Evolutionary conservation across 1,139 yeast species (phyloP), one percentile per base, ranked within the genome.

Genomic region (Nakaseomyces uthaithaninus): DNA sequence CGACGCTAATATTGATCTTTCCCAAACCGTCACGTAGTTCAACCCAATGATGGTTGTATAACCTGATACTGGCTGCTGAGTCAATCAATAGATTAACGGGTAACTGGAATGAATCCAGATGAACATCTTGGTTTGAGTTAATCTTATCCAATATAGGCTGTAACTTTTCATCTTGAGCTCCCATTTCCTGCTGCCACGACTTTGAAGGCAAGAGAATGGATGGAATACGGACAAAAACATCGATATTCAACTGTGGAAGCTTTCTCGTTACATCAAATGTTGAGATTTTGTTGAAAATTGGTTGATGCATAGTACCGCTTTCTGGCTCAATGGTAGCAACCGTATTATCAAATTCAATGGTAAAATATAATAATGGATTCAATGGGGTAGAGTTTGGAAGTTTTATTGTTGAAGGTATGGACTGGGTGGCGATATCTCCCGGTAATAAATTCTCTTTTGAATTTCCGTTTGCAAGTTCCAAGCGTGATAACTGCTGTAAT

Each of bases 211-310:
- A 64, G 52, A 81, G 66, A 45, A 77, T 67, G 23, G 78, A 76
- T 8, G 94, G 94, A 42, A 84, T 71, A 46, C 91, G 70, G 40
- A 82, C 79, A 57, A 81, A 87, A 30, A 83, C 71, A 59, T 82
- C 87, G 39, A 86, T 66, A 49, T 74, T 77, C 44, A 77, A 59
- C 38, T 63, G 74, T 56, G 67, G 76, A 56, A 60, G 62, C 59
- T 50, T 63, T 49, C 83, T 74, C 12, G 93, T 80, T 22, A 87
- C 94, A 69, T 91, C 97, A 59, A 91, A 89, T 11, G 89, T 78
- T 9, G 94, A 83, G 18, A 85, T 86, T 51, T 83, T 83, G 60
- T 86, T 89, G 78, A 94, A 91, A 17, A 69, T 67, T 2, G 87
- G 84, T 37, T 66, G 60, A 23, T 70, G 68, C 42, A 77, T 65